Evolutionary conservation across 805 yeast genomes (phyloP).

Genomic region (Lachancea dasiensis): DNA sequence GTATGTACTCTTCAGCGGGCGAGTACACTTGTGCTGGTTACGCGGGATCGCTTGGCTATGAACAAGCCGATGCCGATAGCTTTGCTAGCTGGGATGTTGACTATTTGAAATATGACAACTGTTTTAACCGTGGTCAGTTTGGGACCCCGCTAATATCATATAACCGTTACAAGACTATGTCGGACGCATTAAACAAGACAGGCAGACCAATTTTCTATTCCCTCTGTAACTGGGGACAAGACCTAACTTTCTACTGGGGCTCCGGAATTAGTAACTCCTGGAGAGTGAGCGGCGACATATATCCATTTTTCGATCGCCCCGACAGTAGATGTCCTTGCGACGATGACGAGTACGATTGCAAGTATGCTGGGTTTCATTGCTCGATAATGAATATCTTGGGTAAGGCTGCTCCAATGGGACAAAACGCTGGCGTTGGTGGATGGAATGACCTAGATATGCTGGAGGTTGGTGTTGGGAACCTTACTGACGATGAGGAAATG

Average conservation of each 20-base stretch:
- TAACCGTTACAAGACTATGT: slow-evolving; percentile 26
- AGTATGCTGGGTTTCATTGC: slow-evolving; percentile 25
- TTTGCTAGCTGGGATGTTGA: slow-evolving; percentile 30
- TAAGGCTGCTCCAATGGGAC: slow-evolving; percentile 28
- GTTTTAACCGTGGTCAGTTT: slow-evolving; percentile 27
- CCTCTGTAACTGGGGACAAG: slow-evolving; percentile 33
- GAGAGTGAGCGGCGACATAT: slow-evolving; percentile 30
- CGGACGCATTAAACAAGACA: slow-evolving; percentile 26
- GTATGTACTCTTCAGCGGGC: slow-evolving; percentile 34
- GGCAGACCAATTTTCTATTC: slow-evolving; percentile 31
- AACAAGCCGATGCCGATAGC: slow-evolving; percentile 25
- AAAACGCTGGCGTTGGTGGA: slow-evolving; percentile 22
- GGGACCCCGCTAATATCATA: slow-evolving; percentile 26
- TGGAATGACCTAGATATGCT: slow-evolving; percentile 31
- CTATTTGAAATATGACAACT: slow-evolving; percentile 31
- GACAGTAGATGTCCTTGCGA: slow-evolving; percentile 30
- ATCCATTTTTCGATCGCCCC: slow-evolving; percentile 11
- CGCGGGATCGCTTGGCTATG: slow-evolving; percentile 29
- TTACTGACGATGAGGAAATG: slow-evolving; percentile 27
- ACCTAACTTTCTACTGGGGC: slow-evolving; percentile 29
- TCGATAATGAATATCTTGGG: slow-evolving; percentile 24
- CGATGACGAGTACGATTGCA: slow-evolving; percentile 21
- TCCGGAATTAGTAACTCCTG: slow-evolving; percentile 28
- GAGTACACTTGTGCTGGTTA: slow-evolving; percentile 30
- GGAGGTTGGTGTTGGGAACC: slow-evolving; percentile 31